Conservation (phyloP, 352 stramenopile genomes). For the Phytopythium sindhum region DNA sequence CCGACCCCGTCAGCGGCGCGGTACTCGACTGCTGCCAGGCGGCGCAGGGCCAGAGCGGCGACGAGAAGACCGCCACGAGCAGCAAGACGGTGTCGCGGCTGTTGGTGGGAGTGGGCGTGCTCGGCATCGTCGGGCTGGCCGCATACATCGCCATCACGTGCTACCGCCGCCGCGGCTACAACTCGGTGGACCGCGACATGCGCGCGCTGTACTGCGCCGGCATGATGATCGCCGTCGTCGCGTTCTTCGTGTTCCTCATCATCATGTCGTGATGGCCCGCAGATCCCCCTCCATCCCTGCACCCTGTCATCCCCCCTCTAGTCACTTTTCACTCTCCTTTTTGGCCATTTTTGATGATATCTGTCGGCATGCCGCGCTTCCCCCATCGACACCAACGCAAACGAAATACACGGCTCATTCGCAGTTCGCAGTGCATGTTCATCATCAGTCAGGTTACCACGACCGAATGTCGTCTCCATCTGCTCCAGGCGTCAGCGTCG, state of each 20-base stretch:
- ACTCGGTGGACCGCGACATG: slow-evolving; percentile 53
- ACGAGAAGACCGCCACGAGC: slow-evolving; percentile 2
- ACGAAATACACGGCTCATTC: neutral
- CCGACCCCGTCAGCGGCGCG: slow-evolving; percentile 20
- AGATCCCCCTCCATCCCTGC: too few relatives aligned
- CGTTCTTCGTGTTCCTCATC: slow-evolving; percentile 72
- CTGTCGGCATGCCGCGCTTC: neutral
- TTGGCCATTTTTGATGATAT: slow-evolving; percentile 3
- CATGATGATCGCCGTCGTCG: slow-evolving; percentile 52
- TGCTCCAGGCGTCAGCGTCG: neutral
- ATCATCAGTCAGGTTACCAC: neutral
- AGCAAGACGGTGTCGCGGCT: slow-evolving; percentile 21
- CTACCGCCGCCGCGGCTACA: slow-evolving; percentile 70
- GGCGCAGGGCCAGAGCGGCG: slow-evolving; percentile 1
- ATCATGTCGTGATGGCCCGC: slow-evolving; percentile 31
- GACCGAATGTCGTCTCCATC: neutral
- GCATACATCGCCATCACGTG: slow-evolving; percentile 45
- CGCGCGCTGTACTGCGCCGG: slow-evolving; percentile 60
- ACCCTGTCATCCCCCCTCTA: neutral
- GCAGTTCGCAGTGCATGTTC: neutral
- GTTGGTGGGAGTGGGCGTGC: slow-evolving; percentile 36
- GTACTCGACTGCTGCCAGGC: slow-evolving; percentile 30
- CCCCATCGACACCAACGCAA: neutral
- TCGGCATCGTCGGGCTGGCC: slow-evolving; percentile 33
- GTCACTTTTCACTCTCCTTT: neutral